Percentiles rank a stretch among this genome's conserved stretches.
phyloP scores from a whole-genome alignment of 1,284 basidiomycete genomes.

The Mycena citricolor region DNA sequence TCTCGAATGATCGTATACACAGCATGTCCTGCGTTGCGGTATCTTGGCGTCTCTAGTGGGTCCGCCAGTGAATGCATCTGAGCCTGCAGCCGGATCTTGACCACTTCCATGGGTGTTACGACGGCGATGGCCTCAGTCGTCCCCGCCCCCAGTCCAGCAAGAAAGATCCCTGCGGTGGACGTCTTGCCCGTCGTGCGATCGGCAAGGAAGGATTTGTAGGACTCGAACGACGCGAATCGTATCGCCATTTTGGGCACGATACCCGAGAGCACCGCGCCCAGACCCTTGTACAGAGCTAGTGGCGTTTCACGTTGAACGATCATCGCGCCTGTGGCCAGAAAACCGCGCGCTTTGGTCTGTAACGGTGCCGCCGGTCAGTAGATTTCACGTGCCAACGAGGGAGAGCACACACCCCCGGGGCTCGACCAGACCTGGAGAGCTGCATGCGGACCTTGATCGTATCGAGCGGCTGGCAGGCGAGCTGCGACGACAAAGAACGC shows the following conservation, averaged over 20 bases:
- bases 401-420: conserved; percentile 79
- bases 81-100: conserved; percentile 98
- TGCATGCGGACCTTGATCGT: conserved; percentile 99
- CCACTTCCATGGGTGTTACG: conserved; percentile 99
- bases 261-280: conserved; percentile 95
- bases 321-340: conserved; percentile 88
- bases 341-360: conserved; percentile 90
- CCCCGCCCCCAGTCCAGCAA: conserved; percentile 92
- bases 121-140: conserved; percentile 93
- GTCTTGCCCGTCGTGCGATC: conserved; percentile 78
- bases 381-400: too few species aligned
- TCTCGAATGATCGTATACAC: conserved; percentile 95
- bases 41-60: conserved; percentile 90
- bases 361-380: too few species aligned
- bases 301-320: conserved; percentile 93
- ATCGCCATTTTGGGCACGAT: conserved; percentile 99
- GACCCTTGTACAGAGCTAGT: conserved; percentile 96
- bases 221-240: conserved; percentile 96
- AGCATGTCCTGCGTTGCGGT: conserved; percentile 96
- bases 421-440: conserved; percentile 77
- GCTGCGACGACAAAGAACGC: conserved; percentile 40
- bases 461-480: conserved; percentile 84
- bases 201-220: conserved; percentile 85
- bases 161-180: conserved; percentile 73
- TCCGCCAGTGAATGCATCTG: conserved; percentile 98